phyloP scores from a whole-genome alignment of 768 basidiomycete species.

The Suillus placidus region DNA sequence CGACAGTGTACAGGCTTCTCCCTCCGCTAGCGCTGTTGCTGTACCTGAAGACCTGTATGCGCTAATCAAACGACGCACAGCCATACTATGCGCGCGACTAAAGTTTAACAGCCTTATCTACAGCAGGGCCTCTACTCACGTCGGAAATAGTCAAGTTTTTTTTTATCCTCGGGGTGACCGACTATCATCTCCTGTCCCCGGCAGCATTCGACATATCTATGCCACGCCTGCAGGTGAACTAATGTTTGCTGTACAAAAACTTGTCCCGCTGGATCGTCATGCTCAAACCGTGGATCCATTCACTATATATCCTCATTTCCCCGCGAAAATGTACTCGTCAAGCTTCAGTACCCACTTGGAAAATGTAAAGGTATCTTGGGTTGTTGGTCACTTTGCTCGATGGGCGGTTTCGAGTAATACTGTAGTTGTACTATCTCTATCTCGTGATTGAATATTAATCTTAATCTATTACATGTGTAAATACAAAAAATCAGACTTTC shows the following conservation, averaged over 20 bases:
- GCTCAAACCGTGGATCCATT: constrained; percentile 1
- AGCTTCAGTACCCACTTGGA: neutral
- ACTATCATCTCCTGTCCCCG: neutral
- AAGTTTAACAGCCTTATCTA: neutral
- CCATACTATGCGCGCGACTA: neutral
- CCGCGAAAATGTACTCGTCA: neutral
- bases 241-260: constrained; percentile 13
- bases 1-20: neutral
- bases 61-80: neutral
- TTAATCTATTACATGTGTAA: too few relatives aligned
- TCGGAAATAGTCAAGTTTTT: neutral
- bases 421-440: constrained; percentile 7
- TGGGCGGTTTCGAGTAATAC: constrained; percentile 5
- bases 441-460: neutral
- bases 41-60: neutral
- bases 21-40: neutral
- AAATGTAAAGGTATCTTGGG: constrained; percentile 9
- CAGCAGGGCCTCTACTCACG: neutral
- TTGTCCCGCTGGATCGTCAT: neutral
- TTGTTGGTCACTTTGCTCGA: constrained; percentile 1
- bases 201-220: constrained; percentile 12
- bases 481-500: too few relatives aligned
- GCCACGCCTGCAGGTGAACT: neutral
- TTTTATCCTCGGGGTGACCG: neutral
- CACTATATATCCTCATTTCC: constrained; percentile 6